These are phyloP conservation scores for Triangularia verruculosa DNA, from an alignment of 2,329 filamentous ascomycete genomes.

Conservation along the genomic window DNA sequence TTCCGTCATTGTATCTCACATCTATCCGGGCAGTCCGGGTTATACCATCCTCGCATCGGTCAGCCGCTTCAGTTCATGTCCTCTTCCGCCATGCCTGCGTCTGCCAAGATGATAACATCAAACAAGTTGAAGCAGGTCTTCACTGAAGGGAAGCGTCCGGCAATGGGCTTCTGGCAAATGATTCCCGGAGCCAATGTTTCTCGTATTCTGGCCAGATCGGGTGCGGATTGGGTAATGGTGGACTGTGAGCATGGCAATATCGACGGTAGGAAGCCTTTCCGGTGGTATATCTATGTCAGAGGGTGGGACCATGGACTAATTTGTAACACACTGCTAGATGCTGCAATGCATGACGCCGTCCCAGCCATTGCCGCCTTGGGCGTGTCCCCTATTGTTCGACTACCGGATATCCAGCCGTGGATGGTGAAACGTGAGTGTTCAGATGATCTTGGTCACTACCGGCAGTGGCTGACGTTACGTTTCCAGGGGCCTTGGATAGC, in stretches of 20 bases:
- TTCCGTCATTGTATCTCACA: not conserved
- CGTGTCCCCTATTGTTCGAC: slow-evolving; percentile 53
- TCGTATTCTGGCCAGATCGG: slow-evolving; percentile 57
- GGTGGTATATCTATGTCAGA: not conserved
- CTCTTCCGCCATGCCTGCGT: slow-evolving; percentile 11
- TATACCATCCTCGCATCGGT: not conserved
- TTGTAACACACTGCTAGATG: slow-evolving; percentile 36
- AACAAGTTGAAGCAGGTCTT: slow-evolving; percentile 52
- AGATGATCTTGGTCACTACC: not conserved
- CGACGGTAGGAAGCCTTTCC: slow-evolving; percentile 39
- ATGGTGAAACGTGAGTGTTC: slow-evolving; percentile 52
- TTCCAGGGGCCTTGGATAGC: slow-evolving; percentile 52
- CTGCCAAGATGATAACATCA: slow-evolving; percentile 40
- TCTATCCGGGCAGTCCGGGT: not conserved
- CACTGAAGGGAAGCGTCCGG: slow-evolving; percentile 43
- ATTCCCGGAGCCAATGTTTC: slow-evolving; percentile 59
- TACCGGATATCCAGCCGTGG: slow-evolving; percentile 55
- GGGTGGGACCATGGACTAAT: not conserved
- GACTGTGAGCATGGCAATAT: slow-evolving; percentile 59
- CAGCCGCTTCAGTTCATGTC: not conserved
- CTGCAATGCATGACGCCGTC: slow-evolving; percentile 56
- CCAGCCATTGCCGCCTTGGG: slow-evolving; percentile 54
- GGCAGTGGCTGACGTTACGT: slow-evolving; percentile 23
- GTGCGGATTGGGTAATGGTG: slow-evolving; percentile 65
- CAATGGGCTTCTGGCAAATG: slow-evolving; percentile 63